Base-by-base conservation (phyloP, 495 filamentous ascomycete genomes). In the Neurospora sp. region DNA sequence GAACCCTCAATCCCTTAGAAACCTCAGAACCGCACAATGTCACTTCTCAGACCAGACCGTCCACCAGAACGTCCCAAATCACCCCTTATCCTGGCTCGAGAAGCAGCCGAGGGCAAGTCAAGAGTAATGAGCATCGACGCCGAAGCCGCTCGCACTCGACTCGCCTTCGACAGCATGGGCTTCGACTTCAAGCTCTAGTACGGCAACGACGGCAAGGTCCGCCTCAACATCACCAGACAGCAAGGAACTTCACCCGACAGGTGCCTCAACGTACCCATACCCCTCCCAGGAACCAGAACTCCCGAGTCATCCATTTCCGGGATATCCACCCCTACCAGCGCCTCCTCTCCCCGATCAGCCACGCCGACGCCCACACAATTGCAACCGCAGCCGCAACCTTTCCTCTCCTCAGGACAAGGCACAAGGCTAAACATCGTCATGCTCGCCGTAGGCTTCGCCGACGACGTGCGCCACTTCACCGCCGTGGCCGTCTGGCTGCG, bases 381-480 rank as follows among this genome's bases (percentile, higher is more conserved):
- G 14, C 53, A 35, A 3, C 53, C 5, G 27, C 53, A 65, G 8
- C 31, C 27, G 1, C 53, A 65, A 18, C 27, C 27, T 1, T 27
- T 31, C 1, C 53, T 65, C 53, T 65, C 53, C 53, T 65, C 53
- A 31, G 53, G 53, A 14, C 6, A 14, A 65, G 70, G 70, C 31
- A 37, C 70, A 7, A 65, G 70, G 61, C 76, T 91, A 48, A 90
- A 91, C 77, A 84, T 91, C 72, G 89, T 89, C 37, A 89, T 91
- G 39, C 88, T 90, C 18, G 85, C 91, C 6, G 84, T 91, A 20
- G 89, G 89, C 18, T 86, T 84, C 12, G 84, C 88, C 1, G 90
- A 89, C 5, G 89, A 91, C 72, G 87, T 90, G 0, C 89, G 90
- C 74, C 88, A 89, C 2, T 91, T 91, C 73, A 76, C 90, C 41